phyloP scores from a whole-genome alignment of 768 basidiomycete genomes.

The Calocybe gangraenosa region DNA sequence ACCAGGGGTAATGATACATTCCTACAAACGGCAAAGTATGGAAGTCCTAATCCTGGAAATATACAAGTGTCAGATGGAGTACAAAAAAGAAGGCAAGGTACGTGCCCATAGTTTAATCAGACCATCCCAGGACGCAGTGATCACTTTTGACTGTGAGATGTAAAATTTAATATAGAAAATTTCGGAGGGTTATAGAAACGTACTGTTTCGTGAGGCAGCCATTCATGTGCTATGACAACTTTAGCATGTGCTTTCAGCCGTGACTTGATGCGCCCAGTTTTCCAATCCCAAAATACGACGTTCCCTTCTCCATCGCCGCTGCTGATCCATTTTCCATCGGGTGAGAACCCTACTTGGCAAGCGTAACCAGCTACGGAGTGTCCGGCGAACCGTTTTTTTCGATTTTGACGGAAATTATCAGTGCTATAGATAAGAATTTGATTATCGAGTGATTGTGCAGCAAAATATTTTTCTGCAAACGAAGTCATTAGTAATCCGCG shows the following conservation, averaged over 20 bases:
- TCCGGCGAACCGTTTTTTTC: slow-evolving; percentile 97
- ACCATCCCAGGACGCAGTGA: slow-evolving; percentile 98
- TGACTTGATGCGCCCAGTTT: slow-evolving; percentile 93
- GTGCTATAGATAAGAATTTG: slow-evolving; percentile 97
- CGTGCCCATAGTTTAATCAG: slow-evolving; percentile 96
- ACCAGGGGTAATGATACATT: slow-evolving; percentile 3
- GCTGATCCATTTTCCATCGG: slow-evolving; percentile 97
- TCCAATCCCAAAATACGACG: slow-evolving; percentile 99
- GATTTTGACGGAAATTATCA: slow-evolving; percentile 97
- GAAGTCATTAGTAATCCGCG: slow-evolving; percentile 4
- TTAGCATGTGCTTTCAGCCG: slow-evolving; percentile 86
- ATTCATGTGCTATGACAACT: slow-evolving; percentile 97
- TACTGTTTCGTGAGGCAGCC: slow-evolving; percentile 97
- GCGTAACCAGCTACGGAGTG: slow-evolving; percentile 98
- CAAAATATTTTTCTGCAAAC: slow-evolving; percentile 83
- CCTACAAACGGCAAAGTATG: slow-evolving; percentile 10
- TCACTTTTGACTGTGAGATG: slow-evolving; percentile 77
- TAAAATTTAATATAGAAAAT: slow-evolving; percentile 14
- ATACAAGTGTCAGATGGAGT: slow-evolving; percentile 11
- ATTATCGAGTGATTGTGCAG: slow-evolving; percentile 96
- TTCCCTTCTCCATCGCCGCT: slow-evolving; percentile 95
- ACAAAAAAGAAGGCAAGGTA: slow-evolving; percentile 14
- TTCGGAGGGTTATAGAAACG: slow-evolving; percentile 42
- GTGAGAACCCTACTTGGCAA: slow-evolving; percentile 95
- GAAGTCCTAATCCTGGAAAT: slow-evolving; percentile 35